Evolutionary conservation across 2,329 filamentous ascomycete species (phyloP).

Genomic region (Venturia carpophila): DNA sequence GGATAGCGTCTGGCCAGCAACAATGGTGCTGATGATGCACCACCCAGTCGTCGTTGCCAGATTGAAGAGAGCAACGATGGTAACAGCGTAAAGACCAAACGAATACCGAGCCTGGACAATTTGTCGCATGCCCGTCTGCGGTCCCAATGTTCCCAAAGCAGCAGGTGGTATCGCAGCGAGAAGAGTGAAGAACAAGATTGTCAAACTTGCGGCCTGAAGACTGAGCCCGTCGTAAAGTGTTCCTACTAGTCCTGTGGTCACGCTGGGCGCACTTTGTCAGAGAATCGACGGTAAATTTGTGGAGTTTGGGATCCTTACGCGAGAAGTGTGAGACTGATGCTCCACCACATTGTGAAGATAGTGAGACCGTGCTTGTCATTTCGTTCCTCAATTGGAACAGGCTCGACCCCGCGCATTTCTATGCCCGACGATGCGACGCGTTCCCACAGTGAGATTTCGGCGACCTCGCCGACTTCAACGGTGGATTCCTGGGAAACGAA

Average conservation of each 20-base stretch:
- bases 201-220: conserved; percentile 48
- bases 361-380: conserved; percentile 47
- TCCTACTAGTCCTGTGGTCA: conserved; percentile 57
- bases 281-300: no score
- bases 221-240: conserved; percentile 48
- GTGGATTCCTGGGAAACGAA: not conserved
- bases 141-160: conserved; percentile 53
- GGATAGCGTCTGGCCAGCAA: conserved; percentile 53
- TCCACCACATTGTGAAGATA: conserved; percentile 55
- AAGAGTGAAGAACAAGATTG: conserved; percentile 57
- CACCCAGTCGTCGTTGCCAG: conserved; percentile 56
- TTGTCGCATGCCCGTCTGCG: conserved; percentile 53
- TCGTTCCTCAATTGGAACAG: conserved; percentile 48
- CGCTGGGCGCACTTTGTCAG: conserved; percentile 28
- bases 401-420: conserved; percentile 42
- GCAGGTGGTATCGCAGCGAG: conserved; percentile 48
- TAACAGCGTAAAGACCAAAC: conserved; percentile 61
- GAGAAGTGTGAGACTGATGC: conserved; percentile 48
- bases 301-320: conserved; percentile 43
- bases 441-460: not conserved
- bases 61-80: conserved; percentile 55
- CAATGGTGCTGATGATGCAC: conserved; percentile 52
- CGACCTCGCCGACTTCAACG: not conserved
- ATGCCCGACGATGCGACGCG: not conserved
- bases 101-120: conserved; percentile 54